These are phyloP conservation scores for Solanum habrochaites DNA, from an alignment of 257 asterid genomes.

Conservation along the genomic window DNA sequence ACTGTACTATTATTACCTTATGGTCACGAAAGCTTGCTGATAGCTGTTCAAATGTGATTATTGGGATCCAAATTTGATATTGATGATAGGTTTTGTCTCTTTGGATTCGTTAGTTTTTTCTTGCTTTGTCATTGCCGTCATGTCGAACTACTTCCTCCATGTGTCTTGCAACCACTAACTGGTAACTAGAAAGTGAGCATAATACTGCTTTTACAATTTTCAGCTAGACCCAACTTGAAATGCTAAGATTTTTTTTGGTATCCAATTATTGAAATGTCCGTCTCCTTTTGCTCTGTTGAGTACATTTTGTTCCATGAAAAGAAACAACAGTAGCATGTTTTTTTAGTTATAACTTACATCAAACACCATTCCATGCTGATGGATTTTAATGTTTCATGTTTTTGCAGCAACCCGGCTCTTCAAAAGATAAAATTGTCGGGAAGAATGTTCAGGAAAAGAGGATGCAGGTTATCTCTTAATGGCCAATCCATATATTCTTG, in stretches of 20 bases:
- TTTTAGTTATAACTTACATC: not conserved
- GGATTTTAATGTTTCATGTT: not conserved
- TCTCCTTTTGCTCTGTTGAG: not conserved
- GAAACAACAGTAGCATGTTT: not conserved
- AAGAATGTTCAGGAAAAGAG: slow-evolving; percentile 45
- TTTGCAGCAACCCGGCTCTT: slow-evolving; percentile 31
- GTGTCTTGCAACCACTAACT: not conserved
- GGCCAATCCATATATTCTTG: not conserved
- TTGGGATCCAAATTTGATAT: not conserved
- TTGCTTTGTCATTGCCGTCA: not conserved
- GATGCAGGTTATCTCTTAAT: slow-evolving; percentile 36
- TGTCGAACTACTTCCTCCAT: no score
- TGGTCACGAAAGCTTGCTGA: not conserved
- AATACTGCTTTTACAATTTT: not conserved
- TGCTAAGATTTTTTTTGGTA: not conserved
- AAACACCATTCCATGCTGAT: not conserved
- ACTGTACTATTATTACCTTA: not conserved
- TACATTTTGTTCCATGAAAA: not conserved
- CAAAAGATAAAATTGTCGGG: slow-evolving; percentile 49
- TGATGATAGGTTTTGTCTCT: not conserved
- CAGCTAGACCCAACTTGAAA: not conserved
- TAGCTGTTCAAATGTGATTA: not conserved
- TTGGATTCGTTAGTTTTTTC: not conserved
- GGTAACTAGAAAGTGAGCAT: not conserved
- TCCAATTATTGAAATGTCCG: not conserved